Evolutionary conservation across 179 eudicot genomes (phyloP).

Genomic region (Amaranthus tricolor): DNA sequence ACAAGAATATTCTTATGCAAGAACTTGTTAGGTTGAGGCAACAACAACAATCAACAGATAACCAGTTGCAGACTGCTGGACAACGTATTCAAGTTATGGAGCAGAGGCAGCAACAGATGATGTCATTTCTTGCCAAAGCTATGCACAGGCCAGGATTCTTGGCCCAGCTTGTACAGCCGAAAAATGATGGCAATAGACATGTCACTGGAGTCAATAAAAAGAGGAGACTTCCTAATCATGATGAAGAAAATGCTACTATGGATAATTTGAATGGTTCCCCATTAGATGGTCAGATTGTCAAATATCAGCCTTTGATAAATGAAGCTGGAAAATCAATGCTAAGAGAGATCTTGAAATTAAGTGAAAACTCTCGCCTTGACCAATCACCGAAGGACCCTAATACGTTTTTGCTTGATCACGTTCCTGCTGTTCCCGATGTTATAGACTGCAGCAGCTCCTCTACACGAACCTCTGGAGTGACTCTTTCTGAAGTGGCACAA

Average conservation of each 20-base stretch:
- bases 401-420: constrained; percentile 39
- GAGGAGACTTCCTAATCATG: constrained; percentile 39
- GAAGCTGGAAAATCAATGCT: constrained; percentile 64
- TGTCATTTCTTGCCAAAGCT: constrained; percentile 50
- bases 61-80: constrained; percentile 36
- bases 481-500: constrained; percentile 45
- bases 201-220: constrained; percentile 35
- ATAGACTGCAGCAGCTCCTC: constrained; percentile 30
- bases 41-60: constrained; percentile 43
- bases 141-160: constrained; percentile 44
- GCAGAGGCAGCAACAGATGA: constrained; percentile 45
- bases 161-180: constrained; percentile 38
- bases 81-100: constrained; percentile 48
- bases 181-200: constrained; percentile 35
- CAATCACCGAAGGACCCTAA: constrained; percentile 36
- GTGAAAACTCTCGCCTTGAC: constrained; percentile 35
- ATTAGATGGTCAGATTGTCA: constrained; percentile 44
- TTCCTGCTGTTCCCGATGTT: constrained; percentile 29
- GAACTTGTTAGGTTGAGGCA: constrained; percentile 44
- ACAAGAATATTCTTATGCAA: constrained; percentile 46
- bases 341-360: constrained; percentile 42
- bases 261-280: constrained; percentile 18
- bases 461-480: constrained; percentile 39
- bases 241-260: constrained; percentile 24
- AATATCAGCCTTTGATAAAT: constrained; percentile 56